Base-by-base conservation (phyloP, 169 alveolate genomes). In the Cystoisospora suis region DNA sequence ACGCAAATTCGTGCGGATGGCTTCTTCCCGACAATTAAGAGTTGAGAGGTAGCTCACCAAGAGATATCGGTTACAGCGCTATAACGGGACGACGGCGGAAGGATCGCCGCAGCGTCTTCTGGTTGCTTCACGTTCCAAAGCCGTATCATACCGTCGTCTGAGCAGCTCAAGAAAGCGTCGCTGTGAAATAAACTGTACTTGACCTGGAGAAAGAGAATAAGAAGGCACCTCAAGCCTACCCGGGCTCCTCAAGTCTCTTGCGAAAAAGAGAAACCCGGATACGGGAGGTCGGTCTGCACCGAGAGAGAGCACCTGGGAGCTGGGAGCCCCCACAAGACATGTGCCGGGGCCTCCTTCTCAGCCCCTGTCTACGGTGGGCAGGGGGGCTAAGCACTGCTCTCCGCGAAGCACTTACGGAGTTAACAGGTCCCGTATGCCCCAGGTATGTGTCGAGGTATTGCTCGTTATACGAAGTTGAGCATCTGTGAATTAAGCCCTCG, bases 371-470 rank as follows among this genome's bases (percentile, higher is more conserved):
- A 17, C 12, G 23, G 23, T 0, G 32, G 32, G 0, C 75, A 36
- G 0, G 12, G 27, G 32, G 75, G 6, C 12, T 3, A 59, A 59
- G 75, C 75, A 12, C 27, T 1, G 0, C 23, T 59, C 42, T 4
- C 69, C 32, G 40, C 36, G 65, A 0, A 79, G 45, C 15, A 2
- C 92, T 92, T 23, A 97, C 97, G 90, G 94, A 95, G 86, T 95
- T 96, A 49, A 97, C 98, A 32, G 98, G 98, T 0, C 98, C 99
- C 29, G 97, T 93, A 93, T 97, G 99, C 7, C 98, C 98, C 90
- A 95, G 94, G 94, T 97, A 97, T 40, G 97, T 96, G 89, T 96
- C 98, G 32, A 96, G 91, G 95, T 96, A 97, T 93, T 96, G 95
- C 93, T 97, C 99, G 79, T 96, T 95, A 93, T 97, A 97, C 69